These are phyloP conservation scores for Coemansia sp. DNA, from an alignment of 192 early-diverging fungal genomes.

Conservation along the genomic window DNA sequence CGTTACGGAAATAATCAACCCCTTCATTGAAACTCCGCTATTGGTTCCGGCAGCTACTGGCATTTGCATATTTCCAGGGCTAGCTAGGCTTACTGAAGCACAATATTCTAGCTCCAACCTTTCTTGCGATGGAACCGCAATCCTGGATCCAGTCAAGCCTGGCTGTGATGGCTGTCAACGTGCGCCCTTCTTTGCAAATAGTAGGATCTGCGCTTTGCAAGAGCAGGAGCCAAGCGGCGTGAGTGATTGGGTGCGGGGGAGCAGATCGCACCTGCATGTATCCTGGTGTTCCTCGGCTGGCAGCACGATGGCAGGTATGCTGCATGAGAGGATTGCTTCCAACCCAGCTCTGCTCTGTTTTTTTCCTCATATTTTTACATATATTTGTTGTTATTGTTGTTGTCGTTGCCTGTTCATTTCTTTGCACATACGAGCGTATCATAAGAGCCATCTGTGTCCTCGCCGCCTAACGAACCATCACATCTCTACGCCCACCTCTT, in stretches of 20 bases:
- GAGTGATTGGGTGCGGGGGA: constrained; percentile 3
- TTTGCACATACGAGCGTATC: background rate
- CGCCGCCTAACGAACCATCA: background rate
- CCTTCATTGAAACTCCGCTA: background rate
- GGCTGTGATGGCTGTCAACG: background rate
- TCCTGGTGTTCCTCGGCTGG: too few species aligned
- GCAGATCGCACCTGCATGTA: constrained; percentile 22
- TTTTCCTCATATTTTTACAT: background rate
- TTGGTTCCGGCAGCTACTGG: too few species aligned
- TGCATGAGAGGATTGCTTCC: background rate
- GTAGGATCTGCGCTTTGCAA: background rate
- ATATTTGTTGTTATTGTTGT: background rate
- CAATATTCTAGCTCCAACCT: too few species aligned
- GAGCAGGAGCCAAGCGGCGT: background rate
- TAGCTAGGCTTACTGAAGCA: too few species aligned
- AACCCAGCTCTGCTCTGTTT: background rate
- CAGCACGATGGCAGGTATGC: background rate
- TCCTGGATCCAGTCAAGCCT: background rate
- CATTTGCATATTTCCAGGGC: too few species aligned
- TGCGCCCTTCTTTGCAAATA: background rate
- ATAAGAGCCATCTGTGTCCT: background rate
- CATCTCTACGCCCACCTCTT: background rate
- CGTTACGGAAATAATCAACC: too few species aligned
- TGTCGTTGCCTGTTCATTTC: background rate
- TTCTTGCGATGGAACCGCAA: too few species aligned